Evolutionary conservation across 305 asterid species (phyloP).

Genomic region (Lippia alba): DNA sequence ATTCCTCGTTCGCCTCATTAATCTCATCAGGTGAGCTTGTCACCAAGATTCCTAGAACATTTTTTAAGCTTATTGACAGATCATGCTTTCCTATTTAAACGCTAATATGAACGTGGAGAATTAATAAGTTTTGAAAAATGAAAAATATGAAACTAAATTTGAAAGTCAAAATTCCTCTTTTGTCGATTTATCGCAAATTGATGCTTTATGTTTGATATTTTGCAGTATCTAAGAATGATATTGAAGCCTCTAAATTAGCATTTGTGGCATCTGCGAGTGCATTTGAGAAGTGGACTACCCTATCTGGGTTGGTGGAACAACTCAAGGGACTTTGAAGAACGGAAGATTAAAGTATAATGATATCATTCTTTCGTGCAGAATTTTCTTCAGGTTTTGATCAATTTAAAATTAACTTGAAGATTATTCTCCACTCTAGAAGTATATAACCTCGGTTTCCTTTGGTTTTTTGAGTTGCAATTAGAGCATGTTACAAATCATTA

Average conservation of each 20-base stretch:
- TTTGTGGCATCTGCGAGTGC: slow-evolving; percentile 80
- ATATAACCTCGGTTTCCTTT: slow-evolving; percentile 8
- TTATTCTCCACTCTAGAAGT: slow-evolving; percentile 1
- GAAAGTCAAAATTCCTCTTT: too few relatives aligned
- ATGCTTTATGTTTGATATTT: neutral
- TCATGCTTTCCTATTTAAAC: neutral
- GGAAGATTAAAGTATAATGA: neutral
- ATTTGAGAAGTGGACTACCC: slow-evolving; percentile 76
- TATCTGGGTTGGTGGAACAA: slow-evolving; percentile 72
- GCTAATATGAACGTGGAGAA: too few relatives aligned
- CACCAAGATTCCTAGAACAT: neutral
- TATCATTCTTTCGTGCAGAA: slow-evolving; percentile 22
- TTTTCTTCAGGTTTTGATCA: slow-evolving; percentile 10
- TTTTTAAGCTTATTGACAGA: neutral
- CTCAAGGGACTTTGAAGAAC: slow-evolving; percentile 78
- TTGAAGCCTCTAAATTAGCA: slow-evolving; percentile 71
- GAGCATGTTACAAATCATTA: slow-evolving; percentile 26
- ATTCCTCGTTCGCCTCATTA: slow-evolving; percentile 61
- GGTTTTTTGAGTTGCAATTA: slow-evolving; percentile 34
- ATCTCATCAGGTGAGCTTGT: slow-evolving; percentile 67
- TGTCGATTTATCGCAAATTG: neutral
- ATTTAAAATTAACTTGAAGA: slow-evolving; percentile 15
- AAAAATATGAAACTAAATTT: too few relatives aligned
- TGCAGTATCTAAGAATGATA: slow-evolving; percentile 71
- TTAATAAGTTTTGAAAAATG: too few relatives aligned